A percentile compares a stretch with the other conserved stretches of the same genome.
These are phyloP conservation scores for Pseudogymnoascus sp. DNA, from an alignment of 2,329 filamentous ascomycete genomes.

Conservation along the genomic window DNA sequence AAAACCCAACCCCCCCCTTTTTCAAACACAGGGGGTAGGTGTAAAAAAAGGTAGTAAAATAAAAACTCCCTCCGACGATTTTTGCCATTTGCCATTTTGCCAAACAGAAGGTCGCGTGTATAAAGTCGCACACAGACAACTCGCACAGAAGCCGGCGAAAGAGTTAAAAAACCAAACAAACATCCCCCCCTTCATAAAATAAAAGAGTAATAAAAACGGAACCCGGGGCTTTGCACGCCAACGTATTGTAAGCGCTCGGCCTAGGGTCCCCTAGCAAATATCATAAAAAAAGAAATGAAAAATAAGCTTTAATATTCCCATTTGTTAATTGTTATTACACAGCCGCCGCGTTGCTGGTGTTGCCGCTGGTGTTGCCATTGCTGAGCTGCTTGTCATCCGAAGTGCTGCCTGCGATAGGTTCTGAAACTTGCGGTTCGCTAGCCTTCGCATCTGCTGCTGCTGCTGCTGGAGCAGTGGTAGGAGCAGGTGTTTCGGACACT, in stretches of 20 bases:
- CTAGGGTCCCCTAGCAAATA: background rate
- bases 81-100: background rate
- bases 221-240: too few relatives aligned
- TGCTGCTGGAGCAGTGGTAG: background rate
- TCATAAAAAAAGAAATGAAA: background rate
- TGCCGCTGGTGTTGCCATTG: background rate
- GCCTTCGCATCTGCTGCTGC: background rate
- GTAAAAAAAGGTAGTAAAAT: background rate
- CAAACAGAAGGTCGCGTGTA: background rate
- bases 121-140: background rate
- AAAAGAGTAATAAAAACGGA: background rate
- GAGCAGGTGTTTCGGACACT: background rate
- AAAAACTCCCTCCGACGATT: background rate
- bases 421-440: background rate
- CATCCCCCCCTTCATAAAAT: background rate
- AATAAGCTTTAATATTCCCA: background rate
- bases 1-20: background rate
- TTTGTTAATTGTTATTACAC: background rate
- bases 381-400: background rate
- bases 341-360: background rate
- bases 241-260: too few relatives aligned
- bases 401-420: background rate
- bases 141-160: background rate
- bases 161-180: background rate
- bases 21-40: background rate